Base-by-base conservation (phyloP, 352 stramenopile species). In the Globisporangium viniferum region DNA sequence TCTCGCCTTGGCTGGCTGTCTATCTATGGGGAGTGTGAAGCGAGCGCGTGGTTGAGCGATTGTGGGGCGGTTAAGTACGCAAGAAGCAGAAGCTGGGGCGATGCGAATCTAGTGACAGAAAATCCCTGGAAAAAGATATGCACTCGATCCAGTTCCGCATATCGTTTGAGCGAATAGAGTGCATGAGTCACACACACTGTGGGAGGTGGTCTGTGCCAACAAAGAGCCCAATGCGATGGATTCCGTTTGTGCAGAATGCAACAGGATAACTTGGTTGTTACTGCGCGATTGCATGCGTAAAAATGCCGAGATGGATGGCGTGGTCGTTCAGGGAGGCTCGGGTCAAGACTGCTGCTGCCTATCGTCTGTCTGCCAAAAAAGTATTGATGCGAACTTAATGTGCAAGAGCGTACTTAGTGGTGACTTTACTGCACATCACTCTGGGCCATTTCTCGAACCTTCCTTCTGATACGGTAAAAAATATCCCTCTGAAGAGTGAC, bases 391-490 rank as follows among this genome's bases (percentile, higher is more conserved):
- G 56, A 49, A 62, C 56, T 31, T 62, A 62, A 20, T 5, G 3
- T 0, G 7, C 7, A 0, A 12, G 2, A 5, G 10, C 56, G 56
- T 22, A 62, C 56, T 35, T 62, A 62, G 33, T 39, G 39, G 48
- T 12, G 35, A n/a, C 18, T 12, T 51, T 18, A 20, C 44, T 22
- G 44, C 44, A 22, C 44, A 51, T 51, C 18, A 22, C 44, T 51
- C 41, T 48, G 44, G 5, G 41, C 18, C 24, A 46, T 77, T 80
- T 82, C 76, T 82, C 68, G 76, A 82, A 82, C 64, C 53, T 77
- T 77, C 71, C 71, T 74, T 56, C 62, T 56, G n/a, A 41, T 66
- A 44, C 51, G 35, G 7, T 51, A 51, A 22, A 51, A 22, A 29
- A 39, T 39, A 1, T 2, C 24, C 54, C 60, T 46, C 69, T 27